Conservation (phyloP, 192 early-diverging fungal genomes). For the Entomortierella beljakovae region DNA sequence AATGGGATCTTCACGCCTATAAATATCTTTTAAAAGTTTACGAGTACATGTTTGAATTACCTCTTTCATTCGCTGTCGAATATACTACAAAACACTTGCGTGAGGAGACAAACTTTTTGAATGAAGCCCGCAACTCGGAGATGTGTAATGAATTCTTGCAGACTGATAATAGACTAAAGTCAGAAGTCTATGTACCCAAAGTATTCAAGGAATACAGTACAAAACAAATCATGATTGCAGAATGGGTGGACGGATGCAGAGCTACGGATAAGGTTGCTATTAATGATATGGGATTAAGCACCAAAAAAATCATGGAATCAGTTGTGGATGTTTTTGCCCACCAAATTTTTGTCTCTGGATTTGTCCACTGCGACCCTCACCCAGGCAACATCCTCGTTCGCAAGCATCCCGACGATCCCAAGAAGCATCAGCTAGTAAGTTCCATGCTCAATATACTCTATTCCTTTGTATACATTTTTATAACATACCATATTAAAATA, state of each 20-base stretch:
- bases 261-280: constrained; percentile 72
- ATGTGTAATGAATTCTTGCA: constrained; percentile 64
- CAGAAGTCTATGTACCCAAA: constrained; percentile 79
- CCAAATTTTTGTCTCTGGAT: constrained; percentile 89
- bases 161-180: constrained; percentile 60
- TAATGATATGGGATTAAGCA: constrained; percentile 29
- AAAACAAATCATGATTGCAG: constrained; percentile 80
- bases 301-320: constrained; percentile 71
- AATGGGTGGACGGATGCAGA: constrained; percentile 90
- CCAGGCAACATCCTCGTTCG: constrained; percentile 87
- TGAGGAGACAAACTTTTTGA: constrained; percentile 90
- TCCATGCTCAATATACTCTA: background rate
- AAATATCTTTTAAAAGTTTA: constrained; percentile 69
- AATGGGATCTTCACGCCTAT: constrained; percentile 82
- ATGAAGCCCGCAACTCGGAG: constrained; percentile 86
- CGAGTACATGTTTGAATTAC: constrained; percentile 86
- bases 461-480: background rate
- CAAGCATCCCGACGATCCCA: constrained; percentile 65
- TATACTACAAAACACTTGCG: constrained; percentile 80
- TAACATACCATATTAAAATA: background rate
- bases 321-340: constrained; percentile 85
- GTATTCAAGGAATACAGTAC: constrained; percentile 79
- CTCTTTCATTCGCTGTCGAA: constrained; percentile 80
- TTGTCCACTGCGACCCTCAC: constrained; percentile 92
- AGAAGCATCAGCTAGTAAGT: constrained; percentile 53